Conservation (phyloP, 441 rosid genomes). For the Adansonia madagascariensis region DNA sequence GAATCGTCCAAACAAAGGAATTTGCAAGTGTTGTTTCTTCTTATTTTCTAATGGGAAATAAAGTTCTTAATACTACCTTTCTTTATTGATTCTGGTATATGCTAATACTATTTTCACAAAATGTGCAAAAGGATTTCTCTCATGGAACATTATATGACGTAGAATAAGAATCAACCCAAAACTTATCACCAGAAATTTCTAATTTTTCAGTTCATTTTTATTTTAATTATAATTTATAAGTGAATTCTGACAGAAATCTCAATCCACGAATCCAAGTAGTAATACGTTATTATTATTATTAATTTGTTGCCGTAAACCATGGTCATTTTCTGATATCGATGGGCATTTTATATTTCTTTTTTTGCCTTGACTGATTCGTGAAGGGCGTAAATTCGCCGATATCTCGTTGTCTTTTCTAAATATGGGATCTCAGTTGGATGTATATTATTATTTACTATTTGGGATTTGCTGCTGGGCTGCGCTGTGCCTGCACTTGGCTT, state of each 20-base stretch:
- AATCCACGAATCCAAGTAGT: background rate
- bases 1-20: background rate
- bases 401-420: background rate
- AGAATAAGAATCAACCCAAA: background rate
- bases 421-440: background rate
- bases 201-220: too few species aligned
- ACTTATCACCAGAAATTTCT: too few species aligned
- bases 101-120: conserved; percentile 5
- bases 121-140: background rate
- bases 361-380: background rate
- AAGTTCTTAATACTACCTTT: background rate
- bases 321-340: background rate
- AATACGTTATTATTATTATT: background rate
- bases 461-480: background rate
- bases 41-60: background rate
- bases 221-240: background rate
- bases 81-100: background rate
- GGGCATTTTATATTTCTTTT: background rate
- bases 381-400: background rate
- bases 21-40: background rate
- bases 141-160: background rate
- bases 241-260: background rate
- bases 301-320: background rate
- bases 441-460: background rate
- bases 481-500: background rate